phyloP scores from a whole-genome alignment of 768 basidiomycete species.

The Calocybe cyanea region DNA sequence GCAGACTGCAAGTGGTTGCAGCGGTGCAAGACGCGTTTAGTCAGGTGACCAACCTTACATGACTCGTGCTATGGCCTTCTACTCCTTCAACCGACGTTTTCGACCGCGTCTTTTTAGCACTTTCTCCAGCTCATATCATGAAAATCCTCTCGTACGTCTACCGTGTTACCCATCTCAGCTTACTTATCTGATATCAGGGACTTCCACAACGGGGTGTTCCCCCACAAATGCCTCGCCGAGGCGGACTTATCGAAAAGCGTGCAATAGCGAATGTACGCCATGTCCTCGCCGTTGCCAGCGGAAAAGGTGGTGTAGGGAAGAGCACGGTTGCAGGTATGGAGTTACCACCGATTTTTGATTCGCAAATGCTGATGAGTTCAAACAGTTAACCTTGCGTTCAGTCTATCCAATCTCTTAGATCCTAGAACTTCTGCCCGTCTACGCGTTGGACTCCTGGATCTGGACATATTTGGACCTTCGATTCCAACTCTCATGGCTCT shows the following conservation, averaged over 20 bases:
- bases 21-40: too few species aligned
- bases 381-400: slow-evolving; percentile 80
- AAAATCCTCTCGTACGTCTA: slow-evolving; percentile 17
- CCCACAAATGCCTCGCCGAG: slow-evolving; percentile 60
- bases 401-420: slow-evolving; percentile 49
- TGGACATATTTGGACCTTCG: slow-evolving; percentile 95
- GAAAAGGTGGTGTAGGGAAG: slow-evolving; percentile 93
- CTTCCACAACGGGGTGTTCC: slow-evolving; percentile 32
- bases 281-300: slow-evolving; percentile 83
- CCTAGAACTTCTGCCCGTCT: slow-evolving; percentile 34
- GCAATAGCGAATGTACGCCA: slow-evolving; percentile 71
- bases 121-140: slow-evolving; percentile 10
- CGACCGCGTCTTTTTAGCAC: slow-evolving; percentile 10
- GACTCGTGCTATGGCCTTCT: too few species aligned
- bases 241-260: slow-evolving; percentile 50
- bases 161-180: background rate
- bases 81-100: background rate
- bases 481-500: slow-evolving; percentile 92
- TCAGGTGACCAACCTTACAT: too few species aligned
- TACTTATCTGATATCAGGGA: slow-evolving; percentile 8
- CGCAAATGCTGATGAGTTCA: too few species aligned
- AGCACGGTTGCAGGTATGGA: slow-evolving; percentile 78
- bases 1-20: too few species aligned
- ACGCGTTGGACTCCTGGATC: slow-evolving; percentile 84
- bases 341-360: background rate